Evolutionary conservation across 31 red algal species (phyloP), one percentile per base, ranked within the genome.

Genomic region (Odonthalia washingtoniensis): DNA sequence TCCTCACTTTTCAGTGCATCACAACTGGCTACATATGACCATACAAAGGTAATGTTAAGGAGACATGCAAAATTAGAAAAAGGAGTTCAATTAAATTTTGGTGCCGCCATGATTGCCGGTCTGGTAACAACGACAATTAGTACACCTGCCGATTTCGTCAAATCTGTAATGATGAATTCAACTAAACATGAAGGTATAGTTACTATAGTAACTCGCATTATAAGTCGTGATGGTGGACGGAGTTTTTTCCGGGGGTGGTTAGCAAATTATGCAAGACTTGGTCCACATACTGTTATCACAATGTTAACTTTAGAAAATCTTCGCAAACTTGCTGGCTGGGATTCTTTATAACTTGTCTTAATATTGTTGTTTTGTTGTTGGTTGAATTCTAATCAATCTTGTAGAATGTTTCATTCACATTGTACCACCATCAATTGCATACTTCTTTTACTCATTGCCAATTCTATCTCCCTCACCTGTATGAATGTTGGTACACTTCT

Each of bases 231-330:
- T 24, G 96, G 96, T 65, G 34, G 80, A 24, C 39, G 52, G 41
- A 92, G 84, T 17, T 87, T 98, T 43, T 76, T 95, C 75, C 65
- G 91, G 26, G 93, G 96, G 28, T 98, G 92, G 92, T 89, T 87
- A 0, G 90, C 96, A 44, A 91, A 90, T 45, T 98, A 98, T 72
- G 90, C 92, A 5, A 89, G 96, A 16, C 92, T 98, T 40, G 96
- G 96, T 1, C 96, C 96, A 0, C 96, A 98, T 30, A 98, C 96
- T 5, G 35, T 95, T 5, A 73, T 98, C 60, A 89, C 92, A 31
- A 85, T 98, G 30, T 67, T 89, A 26, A 77, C 94, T 1, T 98
- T 93, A 52, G 96, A 98, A 74, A 80, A 89, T 64, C 40, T 95
- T 31, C 86, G 96, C 32, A 86, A 74, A 46, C 61, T 69, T 18